phyloP scores from a whole-genome alignment of 129 eudicot genomes.

The Apium graveolens region DNA sequence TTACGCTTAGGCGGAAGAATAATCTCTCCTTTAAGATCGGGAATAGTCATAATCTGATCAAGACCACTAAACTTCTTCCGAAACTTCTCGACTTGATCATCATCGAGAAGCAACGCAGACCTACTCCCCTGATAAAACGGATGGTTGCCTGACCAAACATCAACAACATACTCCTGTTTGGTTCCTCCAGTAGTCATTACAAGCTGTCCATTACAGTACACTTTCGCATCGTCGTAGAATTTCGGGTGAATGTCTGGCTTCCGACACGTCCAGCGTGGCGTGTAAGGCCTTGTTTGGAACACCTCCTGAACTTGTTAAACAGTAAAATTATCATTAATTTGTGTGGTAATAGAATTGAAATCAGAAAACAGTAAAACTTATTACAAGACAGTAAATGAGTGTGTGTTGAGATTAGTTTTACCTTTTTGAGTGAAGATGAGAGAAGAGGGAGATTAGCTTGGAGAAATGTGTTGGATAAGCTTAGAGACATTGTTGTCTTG shows the following conservation, averaged over 20 bases:
- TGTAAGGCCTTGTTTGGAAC: constrained; percentile 10
- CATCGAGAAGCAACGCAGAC: constrained; percentile 27
- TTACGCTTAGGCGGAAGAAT: constrained; percentile 42
- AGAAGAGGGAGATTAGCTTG: constrained; percentile 21
- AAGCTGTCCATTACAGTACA: constrained; percentile 49
- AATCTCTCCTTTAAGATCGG: constrained; percentile 55
- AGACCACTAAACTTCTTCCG: constrained; percentile 40
- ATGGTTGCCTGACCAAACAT: constrained; percentile 66
- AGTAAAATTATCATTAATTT: not conserved
- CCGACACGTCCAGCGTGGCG: constrained; percentile 29
- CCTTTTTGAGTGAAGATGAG: constrained; percentile 18
- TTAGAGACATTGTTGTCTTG: not conserved
- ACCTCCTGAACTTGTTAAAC: not conserved
- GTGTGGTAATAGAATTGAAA: not conserved
- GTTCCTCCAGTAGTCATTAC: constrained; percentile 57
- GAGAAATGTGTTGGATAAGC: constrained; percentile 24
- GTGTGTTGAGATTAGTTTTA: not conserved
- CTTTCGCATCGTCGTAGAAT: constrained; percentile 41
- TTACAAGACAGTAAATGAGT: no score
- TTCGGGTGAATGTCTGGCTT: constrained; percentile 56
- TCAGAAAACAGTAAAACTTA: not conserved
- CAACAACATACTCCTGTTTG: constrained; percentile 45
- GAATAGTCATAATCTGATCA: constrained; percentile 38
- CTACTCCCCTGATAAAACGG: constrained; percentile 46
- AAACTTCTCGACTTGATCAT: constrained; percentile 51